Conservation (phyloP, 2,329 filamentous ascomycete species). For the Iodosphaeria phyllophila region DNA sequence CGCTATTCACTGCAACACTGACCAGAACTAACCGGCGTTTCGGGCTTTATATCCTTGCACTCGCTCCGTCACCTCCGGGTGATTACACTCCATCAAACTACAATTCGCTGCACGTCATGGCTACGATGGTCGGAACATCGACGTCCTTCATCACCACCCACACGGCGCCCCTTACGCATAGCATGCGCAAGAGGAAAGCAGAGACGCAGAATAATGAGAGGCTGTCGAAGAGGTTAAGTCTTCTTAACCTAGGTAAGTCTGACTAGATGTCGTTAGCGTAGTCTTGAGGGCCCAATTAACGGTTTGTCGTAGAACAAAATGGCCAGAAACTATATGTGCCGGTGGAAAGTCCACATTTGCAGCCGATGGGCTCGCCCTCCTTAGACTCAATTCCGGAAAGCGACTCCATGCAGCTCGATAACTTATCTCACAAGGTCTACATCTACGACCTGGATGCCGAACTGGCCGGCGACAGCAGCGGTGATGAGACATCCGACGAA, state of each 20-base stretch:
- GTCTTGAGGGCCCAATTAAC: constrained; percentile 7
- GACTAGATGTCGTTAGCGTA: constrained; percentile 3
- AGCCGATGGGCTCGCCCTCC: constrained; percentile 6
- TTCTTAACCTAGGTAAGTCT: constrained; percentile 59
- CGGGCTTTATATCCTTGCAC: too few relatives aligned
- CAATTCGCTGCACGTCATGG: too few relatives aligned
- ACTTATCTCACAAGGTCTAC: constrained; percentile 74
- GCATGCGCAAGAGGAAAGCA: constrained; percentile 39
- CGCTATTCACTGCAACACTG: too few relatives aligned
- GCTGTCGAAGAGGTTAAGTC: constrained; percentile 66
- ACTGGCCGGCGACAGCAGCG: constrained; percentile 43
- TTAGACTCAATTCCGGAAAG: constrained; percentile 14
- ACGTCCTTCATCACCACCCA: too few relatives aligned
- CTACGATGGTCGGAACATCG: too few relatives aligned
- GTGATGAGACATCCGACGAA: too few relatives aligned
- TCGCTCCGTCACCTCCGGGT: too few relatives aligned
- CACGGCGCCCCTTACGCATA: too few relatives aligned
- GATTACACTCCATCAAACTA: too few relatives aligned
- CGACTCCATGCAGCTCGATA: constrained; percentile 68
- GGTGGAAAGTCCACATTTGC: constrained; percentile 28
- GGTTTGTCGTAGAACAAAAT: constrained; percentile 31
- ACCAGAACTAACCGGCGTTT: too few relatives aligned
- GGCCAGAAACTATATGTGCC: constrained; percentile 47
- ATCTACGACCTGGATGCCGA: constrained; percentile 84
- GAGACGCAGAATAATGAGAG: constrained; percentile 47